Percentiles rank a stretch among this genome's conserved stretches.
Conservation (phyloP, 352 stramenopile genomes). For the Phytophthora pseudosyringae region DNA sequence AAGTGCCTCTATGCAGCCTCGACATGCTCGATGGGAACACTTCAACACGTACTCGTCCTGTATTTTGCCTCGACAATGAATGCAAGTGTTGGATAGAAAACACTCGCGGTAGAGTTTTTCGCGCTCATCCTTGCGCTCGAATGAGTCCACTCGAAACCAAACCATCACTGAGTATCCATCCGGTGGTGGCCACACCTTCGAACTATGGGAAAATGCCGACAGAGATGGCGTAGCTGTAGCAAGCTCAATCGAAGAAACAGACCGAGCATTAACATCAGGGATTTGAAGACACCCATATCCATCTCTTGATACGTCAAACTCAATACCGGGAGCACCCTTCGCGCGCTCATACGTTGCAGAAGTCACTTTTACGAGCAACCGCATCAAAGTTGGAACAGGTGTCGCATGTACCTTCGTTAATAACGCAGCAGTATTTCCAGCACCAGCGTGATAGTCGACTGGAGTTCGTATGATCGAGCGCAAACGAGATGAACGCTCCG, state of each 20-base stretch:
- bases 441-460: not conserved
- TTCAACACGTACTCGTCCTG: slow-evolving; percentile 67
- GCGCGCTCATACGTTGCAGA: slow-evolving; percentile 29
- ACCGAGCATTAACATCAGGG: slow-evolving; percentile 55
- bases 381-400: slow-evolving; percentile 21
- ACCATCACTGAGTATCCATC: slow-evolving; percentile 71
- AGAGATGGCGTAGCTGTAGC: slow-evolving; percentile 31
- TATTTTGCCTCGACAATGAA: slow-evolving; percentile 54
- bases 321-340: slow-evolving; percentile 33
- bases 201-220: slow-evolving; percentile 41
- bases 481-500: slow-evolving; percentile 2
- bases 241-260: slow-evolving; percentile 18
- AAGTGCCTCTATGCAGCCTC: slow-evolving; percentile 62
- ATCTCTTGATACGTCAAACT: slow-evolving; percentile 59
- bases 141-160: slow-evolving; percentile 68
- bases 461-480: not conserved
- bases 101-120: slow-evolving; percentile 69
- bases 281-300: slow-evolving; percentile 77
- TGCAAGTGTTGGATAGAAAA: slow-evolving; percentile 62
- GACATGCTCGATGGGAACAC: slow-evolving; percentile 70
- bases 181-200: slow-evolving; percentile 64
- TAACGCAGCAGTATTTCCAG: not conserved
- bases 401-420: not conserved
- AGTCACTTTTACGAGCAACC: slow-evolving; percentile 30
- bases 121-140: slow-evolving; percentile 66